Evolutionary conservation across 495 filamentous ascomycete genomes (phyloP), one percentile per base, ranked within the genome.

Genomic region (Filosporella fistucella): DNA sequence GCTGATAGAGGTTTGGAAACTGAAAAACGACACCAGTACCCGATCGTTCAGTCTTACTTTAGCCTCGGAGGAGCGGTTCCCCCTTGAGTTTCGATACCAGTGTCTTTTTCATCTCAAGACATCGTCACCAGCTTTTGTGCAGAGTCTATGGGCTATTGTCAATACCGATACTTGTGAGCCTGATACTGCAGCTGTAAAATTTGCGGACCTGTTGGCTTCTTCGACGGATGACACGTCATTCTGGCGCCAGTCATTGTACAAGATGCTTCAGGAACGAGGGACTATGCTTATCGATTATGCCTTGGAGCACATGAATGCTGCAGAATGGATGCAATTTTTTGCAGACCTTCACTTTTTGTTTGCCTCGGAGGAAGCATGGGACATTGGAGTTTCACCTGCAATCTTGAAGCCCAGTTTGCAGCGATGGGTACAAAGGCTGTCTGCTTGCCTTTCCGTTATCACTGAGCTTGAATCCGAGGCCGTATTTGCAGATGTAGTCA

Each of bases 271-370:
- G 5, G 17, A 25, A 13, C 26, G 21, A 20, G 37, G 47, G 12
- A 3, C 26, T 11, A 20, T 16, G 16, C 20, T 49, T 17, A 17
- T 49, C 6, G 21, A 49, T 21, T 42, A 42, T 22, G 26, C 37
- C n/a, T 25, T 42, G 37, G n/a, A 23, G 14, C 13, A 42, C 14
- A 24, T 42, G 8, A 49, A 36, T 5, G 37, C 38, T 22, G 34
- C 25, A 1, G 37, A 42, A 24, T 49, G 39, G 37, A 16, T 49
- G 16, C 26, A 41, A 11, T 36, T 49, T 25, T 13, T 49, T 10
- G 14, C 11, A 29, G 30, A 42, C 17, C 2, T 49, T 4, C 47
- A 21, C 18, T 16, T 28, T 3, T n/a, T 44, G 13, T 44, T 44
- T 4, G 48, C 38, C 24, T 18, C 20, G 2, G n/a, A 24, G 23